Conservation (phyloP, 441 rosid genomes). For the Mallotus japonicus region DNA sequence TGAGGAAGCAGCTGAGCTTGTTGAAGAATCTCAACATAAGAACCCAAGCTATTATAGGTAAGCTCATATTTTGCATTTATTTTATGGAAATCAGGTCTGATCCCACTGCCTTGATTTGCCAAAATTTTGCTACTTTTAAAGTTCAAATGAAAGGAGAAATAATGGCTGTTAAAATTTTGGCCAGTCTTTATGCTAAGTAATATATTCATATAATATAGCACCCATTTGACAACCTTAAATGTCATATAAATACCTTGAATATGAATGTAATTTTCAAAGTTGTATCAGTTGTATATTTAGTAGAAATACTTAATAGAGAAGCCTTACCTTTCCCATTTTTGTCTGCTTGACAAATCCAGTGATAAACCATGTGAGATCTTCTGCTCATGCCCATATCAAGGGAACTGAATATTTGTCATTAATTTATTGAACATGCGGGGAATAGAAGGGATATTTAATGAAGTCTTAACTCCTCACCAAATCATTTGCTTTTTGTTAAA, state of each 20-base stretch:
- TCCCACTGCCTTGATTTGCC: background rate
- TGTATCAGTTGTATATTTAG: background rate
- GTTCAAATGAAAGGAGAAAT: background rate
- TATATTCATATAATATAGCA: no score
- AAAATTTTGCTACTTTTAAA: background rate
- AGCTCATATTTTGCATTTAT: slow-evolving; percentile 4
- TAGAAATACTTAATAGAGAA: background rate
- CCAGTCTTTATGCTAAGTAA: background rate
- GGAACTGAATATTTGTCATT: background rate
- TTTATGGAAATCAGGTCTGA: background rate
- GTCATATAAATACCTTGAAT: no score
- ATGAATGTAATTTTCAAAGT: background rate
- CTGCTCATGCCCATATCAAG: background rate
- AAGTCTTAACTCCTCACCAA: background rate
- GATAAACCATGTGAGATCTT: background rate
- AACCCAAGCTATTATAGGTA: slow-evolving; percentile 86
- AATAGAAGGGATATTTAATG: no score
- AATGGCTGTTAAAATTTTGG: background rate
- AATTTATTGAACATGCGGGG: no score
- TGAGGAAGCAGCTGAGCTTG: slow-evolving; percentile 96
- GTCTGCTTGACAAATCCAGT: background rate
- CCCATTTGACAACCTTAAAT: no score
- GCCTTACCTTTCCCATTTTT: background rate
- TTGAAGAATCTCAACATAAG: slow-evolving; percentile 64
- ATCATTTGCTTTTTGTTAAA: background rate